Percentiles rank a stretch among this genome's conserved stretches.
phyloP scores from a whole-genome alignment of 768 basidiomycete species.

The Clavaria fumosa region DNA sequence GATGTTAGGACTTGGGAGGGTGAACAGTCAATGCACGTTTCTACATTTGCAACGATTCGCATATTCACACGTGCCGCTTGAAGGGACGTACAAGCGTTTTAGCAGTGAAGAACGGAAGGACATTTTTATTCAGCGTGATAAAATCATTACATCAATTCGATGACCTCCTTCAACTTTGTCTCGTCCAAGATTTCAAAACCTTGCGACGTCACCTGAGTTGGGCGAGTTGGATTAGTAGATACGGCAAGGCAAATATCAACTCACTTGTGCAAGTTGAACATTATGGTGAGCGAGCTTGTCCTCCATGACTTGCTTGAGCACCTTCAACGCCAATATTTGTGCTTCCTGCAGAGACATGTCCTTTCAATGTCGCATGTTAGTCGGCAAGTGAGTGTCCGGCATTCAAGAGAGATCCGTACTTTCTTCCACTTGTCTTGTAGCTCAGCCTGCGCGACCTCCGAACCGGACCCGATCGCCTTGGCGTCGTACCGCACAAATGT shows the following conservation, averaged over 20 bases:
- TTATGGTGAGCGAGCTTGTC: conserved; percentile 99
- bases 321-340: conserved; percentile 69
- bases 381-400: background rate
- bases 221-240: conserved; percentile 1
- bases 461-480: conserved; percentile 96
- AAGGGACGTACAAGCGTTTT: no score
- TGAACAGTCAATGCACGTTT: no score
- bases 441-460: conserved; percentile 93
- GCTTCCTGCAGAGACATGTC: conserved; percentile 86
- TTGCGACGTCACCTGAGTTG: conserved; percentile 52
- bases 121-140: conserved; percentile 6
- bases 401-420: conserved; percentile 27
- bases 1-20: conserved; percentile 11
- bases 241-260: conserved; percentile 11
- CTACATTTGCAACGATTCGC: no score
- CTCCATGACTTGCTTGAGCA: conserved; percentile 99
- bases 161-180: conserved; percentile 62
- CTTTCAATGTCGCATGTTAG: conserved; percentile 25
- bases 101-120: background rate
- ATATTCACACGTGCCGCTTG: no score
- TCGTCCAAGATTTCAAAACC: conserved; percentile 91
- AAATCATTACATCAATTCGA: conserved; percentile 58
- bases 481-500: conserved; percentile 95
- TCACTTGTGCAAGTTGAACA: conserved; percentile 87
- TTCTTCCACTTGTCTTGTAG: conserved; percentile 96